Conservation (phyloP, 2,329 filamentous ascomycete genomes). For the Trichoderma koningiopsis region DNA sequence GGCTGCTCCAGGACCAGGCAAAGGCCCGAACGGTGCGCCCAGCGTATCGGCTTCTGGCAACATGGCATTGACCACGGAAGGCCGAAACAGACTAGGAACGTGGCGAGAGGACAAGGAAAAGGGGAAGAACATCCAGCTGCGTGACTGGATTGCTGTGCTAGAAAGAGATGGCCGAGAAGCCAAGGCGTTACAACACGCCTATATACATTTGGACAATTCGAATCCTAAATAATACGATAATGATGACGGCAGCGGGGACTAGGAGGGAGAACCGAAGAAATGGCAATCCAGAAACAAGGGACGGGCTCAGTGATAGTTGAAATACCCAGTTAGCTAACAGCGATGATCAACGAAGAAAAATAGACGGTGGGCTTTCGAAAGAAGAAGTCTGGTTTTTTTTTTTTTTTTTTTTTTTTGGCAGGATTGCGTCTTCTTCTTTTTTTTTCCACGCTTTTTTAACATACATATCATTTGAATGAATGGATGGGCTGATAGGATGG, state of each 20-base stretch:
- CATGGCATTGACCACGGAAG: conserved; percentile 56
- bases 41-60: conserved; percentile 37
- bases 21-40: conserved; percentile 38
- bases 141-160: conserved; percentile 78
- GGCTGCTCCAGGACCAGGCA: conserved; percentile 39
- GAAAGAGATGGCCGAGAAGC: conserved; percentile 75
- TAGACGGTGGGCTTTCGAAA: conserved; percentile 2
- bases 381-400: conserved; percentile 10
- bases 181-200: conserved; percentile 62
- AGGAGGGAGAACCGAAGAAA: conserved; percentile 22
- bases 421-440: conserved; percentile 29
- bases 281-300: conserved; percentile 1
- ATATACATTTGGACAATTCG: conserved; percentile 54
- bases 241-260: conserved; percentile 4
- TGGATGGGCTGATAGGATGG: background rate
- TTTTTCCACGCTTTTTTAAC: conserved; percentile 34
- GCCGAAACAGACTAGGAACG: conserved; percentile 66
- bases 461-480: background rate
- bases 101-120: conserved; percentile 78
- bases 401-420: conserved; percentile 32
- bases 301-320: conserved; percentile 26
- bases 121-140: conserved; percentile 77
- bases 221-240: conserved; percentile 42
- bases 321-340: conserved; percentile 36
- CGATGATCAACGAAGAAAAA: background rate